Evolutionary conservation across 176 grass and related monocot genomes (phyloP).

Genomic region (Zea luxurians): DNA sequence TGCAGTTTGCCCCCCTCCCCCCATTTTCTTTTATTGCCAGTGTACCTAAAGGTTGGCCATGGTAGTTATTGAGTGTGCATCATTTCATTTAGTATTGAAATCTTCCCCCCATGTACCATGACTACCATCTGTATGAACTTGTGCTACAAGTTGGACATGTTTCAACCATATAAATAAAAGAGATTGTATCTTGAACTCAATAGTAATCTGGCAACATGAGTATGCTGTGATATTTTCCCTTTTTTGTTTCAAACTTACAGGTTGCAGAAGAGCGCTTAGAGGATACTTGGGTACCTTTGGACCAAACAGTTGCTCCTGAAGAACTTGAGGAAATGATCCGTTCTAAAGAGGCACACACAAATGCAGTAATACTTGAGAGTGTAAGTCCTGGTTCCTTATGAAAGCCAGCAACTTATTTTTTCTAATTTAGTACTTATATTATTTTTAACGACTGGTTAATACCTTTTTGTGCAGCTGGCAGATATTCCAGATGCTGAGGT

Average conservation of each 20-base stretch:
- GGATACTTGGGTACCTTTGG: slow-evolving; percentile 82
- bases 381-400: slow-evolving; percentile 54
- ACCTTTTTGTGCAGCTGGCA: slow-evolving; percentile 60
- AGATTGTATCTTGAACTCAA: neutral
- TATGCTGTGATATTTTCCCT: neutral
- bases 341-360: slow-evolving; percentile 79
- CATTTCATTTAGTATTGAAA: no score
- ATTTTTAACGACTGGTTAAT: neutral
- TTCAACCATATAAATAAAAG: neutral
- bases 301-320: slow-evolving; percentile 66
- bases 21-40: no score
- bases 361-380: slow-evolving; percentile 86
- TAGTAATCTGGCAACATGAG: neutral
- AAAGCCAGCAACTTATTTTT: slow-evolving; percentile 6
- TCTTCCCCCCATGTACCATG: no score
- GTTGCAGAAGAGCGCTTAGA: slow-evolving; percentile 79
- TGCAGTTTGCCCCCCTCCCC: no score
- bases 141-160: neutral
- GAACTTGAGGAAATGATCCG: slow-evolving; percentile 82
- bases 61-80: no score
- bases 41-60: no score
- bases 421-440: neutral
- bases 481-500: slow-evolving; percentile 97
- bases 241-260: slow-evolving; percentile 37
- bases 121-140: no score